phyloP scores from a whole-genome alignment of 2,329 filamentous ascomycete species.

The Nemania sp. region DNA sequence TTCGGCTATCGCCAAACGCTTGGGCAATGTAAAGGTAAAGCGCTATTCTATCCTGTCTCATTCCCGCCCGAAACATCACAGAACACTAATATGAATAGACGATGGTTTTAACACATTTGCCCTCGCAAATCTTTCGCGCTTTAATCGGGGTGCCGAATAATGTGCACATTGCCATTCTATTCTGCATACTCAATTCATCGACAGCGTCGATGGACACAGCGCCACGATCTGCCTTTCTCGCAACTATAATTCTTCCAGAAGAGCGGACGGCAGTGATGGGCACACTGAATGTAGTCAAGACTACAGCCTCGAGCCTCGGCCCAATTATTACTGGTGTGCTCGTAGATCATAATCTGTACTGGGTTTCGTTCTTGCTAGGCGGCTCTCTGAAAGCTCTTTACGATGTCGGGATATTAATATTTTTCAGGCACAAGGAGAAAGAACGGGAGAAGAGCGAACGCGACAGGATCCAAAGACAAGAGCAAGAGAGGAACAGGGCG shows the following conservation, averaged over 20 bases:
- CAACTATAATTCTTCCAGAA: constrained; percentile 62
- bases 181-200: constrained; percentile 65
- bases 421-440: constrained; percentile 43
- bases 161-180: constrained; percentile 57
- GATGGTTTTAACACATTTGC: constrained; percentile 76
- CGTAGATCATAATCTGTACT: constrained; percentile 58
- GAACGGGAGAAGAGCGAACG: constrained; percentile 18
- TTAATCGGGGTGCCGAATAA: constrained; percentile 62
- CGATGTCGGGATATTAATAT: constrained; percentile 59
- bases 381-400: constrained; percentile 65
- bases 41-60: constrained; percentile 8
- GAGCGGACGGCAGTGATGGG: constrained; percentile 76
- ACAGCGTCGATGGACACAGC: constrained; percentile 71
- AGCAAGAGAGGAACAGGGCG: constrained; percentile 6
- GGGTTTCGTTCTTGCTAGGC: constrained; percentile 65
- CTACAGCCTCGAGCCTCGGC: constrained; percentile 62
- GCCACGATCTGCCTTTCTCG: constrained; percentile 70
- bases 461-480: constrained; percentile 5
- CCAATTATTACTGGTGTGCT: constrained; percentile 67
- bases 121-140: constrained; percentile 66
- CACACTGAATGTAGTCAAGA: constrained; percentile 70
- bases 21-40: constrained; percentile 64
- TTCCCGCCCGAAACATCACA: too few species aligned
- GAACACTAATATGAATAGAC: constrained; percentile 48
- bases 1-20: constrained; percentile 56